Base-by-base conservation (phyloP, 768 basidiomycete species). In the Filobasidium floriforme region DNA sequence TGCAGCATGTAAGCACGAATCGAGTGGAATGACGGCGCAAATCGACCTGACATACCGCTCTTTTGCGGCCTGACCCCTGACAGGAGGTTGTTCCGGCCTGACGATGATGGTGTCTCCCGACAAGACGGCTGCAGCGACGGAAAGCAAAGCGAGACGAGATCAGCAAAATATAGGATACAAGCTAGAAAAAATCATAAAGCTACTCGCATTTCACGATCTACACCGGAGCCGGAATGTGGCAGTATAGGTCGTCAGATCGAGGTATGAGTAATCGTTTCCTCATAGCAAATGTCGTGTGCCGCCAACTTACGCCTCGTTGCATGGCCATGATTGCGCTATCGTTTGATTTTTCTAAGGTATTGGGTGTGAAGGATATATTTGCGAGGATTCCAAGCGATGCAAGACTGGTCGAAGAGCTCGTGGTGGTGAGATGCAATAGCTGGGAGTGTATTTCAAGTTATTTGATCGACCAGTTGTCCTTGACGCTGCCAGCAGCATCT, bases 41-140 rank as follows among this genome's bases (percentile, higher is more conserved):
- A 37, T n/a, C 32, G 32, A 37, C 3, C 32, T 37, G 32, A 9
- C 81, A 65, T 70, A 89, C 91, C 90, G 84, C 80, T 96, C 92
- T 81, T 93, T 94, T 1, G 90, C 87, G 63, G 87, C 85, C 77
- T 92, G 90, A 9, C 92, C 91, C 75, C 89, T 89, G 1, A 87
- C 46, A 84, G 85, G 68, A 85, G 84, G 70, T 84, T 87, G 79
- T 59, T 77, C 76, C 19, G 74, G 71, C 52, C 92, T 87, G 62
- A 96, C 81, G 65, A 94, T 83, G 65, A 93, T 85, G 49, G 91
- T 88, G 78, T 94, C 92, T 43, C 90, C 92, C 52, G 92, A 94
- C 68, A 90, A 84, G 72, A 89, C 90, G 74, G 89, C 92, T 92
- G 76, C 62, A 14, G 29, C 52, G 40, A 59, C 19, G n/a, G n/a